Base-by-base conservation (phyloP, 2,329 filamentous ascomycete genomes). In the Aspergillus ochraceus region DNA sequence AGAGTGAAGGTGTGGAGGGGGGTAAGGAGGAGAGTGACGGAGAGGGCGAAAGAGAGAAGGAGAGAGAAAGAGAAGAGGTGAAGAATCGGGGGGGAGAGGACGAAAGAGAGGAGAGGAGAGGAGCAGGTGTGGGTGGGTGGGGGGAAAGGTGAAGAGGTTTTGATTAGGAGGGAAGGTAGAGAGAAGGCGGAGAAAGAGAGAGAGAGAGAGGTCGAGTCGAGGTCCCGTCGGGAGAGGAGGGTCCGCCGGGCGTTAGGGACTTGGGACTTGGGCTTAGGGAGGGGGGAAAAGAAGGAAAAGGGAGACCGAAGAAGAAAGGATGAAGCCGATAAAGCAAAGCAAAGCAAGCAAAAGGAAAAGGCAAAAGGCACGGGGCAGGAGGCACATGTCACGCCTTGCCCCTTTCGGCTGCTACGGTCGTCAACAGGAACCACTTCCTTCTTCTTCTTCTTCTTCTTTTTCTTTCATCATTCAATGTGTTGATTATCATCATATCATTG, bases 301-400 rank as follows among this genome's bases (percentile, higher is more conserved):
- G 42, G 17, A 53, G 30, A 22, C 4, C 22, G 22, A 39, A 22
- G 51, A 20, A 20, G 19, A 29, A 39, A 14, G 29, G 30, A 42
- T 19, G 36, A 24, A 22, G 46, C 26, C 32, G 26, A 51, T 26
- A 24, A 56, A 32, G 42, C 29, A 19, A 52, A 24, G 45, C 42
- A 46, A n/a, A 36, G 45, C 20, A 52, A 49, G 19, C 32, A 49
- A 47, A n/a, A n/a, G 39, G n/a, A 20, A 22, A 4, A 32, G 50
- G 29, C 5, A 29, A 63, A 62, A 66, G 60, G 66, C 61, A 67
- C 66, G 63, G 60, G 64, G 60, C 64, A 62, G 62, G 60, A 68
- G 66, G 66, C 67, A 66, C 67, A 63, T 66, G 66, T 66, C 64
- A 65, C 62, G 54, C 65, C 66, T 65, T 64, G 63, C 63, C 66